Base-by-base conservation (phyloP, 495 filamentous ascomycete genomes). In the Tuber microsphaerosporum region DNA sequence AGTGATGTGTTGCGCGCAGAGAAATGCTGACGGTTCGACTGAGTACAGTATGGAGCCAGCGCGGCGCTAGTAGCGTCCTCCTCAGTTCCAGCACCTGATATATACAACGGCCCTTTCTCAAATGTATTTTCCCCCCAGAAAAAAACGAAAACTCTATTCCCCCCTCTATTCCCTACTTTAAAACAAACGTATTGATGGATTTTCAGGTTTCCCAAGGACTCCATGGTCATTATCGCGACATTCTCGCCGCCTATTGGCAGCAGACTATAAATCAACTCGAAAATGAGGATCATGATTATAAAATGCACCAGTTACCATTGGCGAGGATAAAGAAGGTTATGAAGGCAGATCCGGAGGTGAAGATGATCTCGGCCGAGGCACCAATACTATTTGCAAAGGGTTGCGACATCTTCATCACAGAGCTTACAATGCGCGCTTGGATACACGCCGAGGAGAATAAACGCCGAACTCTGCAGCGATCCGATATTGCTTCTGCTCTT, bases 381-480 rank as follows among this genome's bases (percentile, higher is more conserved):
- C 95, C 95, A 19, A 99, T 99, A 81, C 86, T 99, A 22, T 99
- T 99, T 82, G 95, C 95, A 71, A 99, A 99, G 86, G 95, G 96
- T 61, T 99, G 95, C 85, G 95, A 99, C 83, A 97, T 99, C 81
- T 99, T 99, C 86, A 99, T 99, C 82, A 99, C 95, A 5, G 95
- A 99, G 84, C 87, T 99, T 69, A 98, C 95, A 1, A 99, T 99
- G 95, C 93, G 95, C 71, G 95, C 95, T n/a, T 99, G 95, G 95
- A 98, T 99, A 41, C 95, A 98, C 81, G 95, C 95, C 7, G 95
- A 99, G 83, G 95, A 99, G 84, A 99, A 99, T 87, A 99, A 99
- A 86, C 88, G 95, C 20, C 91, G 95, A 19, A 99, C 95, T 2
- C 87, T 99, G 46, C 95, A 99, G 84, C 90, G 95, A 69, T 96